phyloP scores from a whole-genome alignment of 768 basidiomycete species.

The Termitomyces sp. region DNA sequence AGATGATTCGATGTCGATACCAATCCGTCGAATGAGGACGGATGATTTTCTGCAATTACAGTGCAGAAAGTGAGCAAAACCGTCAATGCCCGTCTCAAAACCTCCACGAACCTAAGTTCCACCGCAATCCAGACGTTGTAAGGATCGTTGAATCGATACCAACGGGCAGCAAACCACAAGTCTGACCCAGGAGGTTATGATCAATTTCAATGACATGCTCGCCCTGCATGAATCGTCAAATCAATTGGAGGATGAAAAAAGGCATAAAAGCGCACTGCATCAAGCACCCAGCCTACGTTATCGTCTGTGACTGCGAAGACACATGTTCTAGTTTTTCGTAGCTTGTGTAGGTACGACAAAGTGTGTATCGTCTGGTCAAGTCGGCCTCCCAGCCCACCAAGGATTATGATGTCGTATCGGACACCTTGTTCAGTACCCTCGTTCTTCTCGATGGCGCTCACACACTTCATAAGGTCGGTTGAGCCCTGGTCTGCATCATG shows the following conservation, averaged over 20 bases:
- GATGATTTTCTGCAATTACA: conserved; percentile 39
- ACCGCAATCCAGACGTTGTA: conserved; percentile 80
- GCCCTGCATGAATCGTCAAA: conserved; percentile 46
- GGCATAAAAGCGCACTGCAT: conserved; percentile 40
- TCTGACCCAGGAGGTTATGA: conserved; percentile 69
- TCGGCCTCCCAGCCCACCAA: conserved; percentile 88
- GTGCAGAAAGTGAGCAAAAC: not conserved
- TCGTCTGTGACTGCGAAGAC: conserved; percentile 87
- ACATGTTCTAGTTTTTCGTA: conserved; percentile 52
- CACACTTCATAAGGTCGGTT: conserved; percentile 97
- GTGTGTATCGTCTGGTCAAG: conserved; percentile 94
- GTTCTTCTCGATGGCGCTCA: conserved; percentile 52
- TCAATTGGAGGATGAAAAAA: not conserved
- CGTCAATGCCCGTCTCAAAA: not conserved
- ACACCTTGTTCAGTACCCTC: conserved; percentile 46
- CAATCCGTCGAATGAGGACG: conserved; percentile 79
- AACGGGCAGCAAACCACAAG: conserved; percentile 93
- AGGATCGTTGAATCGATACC: conserved; percentile 74
- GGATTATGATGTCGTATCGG: conserved; percentile 66
- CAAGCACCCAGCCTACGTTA: conserved; percentile 86
- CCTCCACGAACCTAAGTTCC: conserved; percentile 72
- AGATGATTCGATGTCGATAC: conserved; percentile 95
- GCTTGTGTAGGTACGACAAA: conserved; percentile 77
- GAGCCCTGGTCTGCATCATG: conserved; percentile 72
- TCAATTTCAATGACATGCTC: conserved; percentile 77